These are phyloP conservation scores for Paecilomyces fulvus DNA, from an alignment of 2,329 filamentous ascomycete species.

Conservation along the genomic window DNA sequence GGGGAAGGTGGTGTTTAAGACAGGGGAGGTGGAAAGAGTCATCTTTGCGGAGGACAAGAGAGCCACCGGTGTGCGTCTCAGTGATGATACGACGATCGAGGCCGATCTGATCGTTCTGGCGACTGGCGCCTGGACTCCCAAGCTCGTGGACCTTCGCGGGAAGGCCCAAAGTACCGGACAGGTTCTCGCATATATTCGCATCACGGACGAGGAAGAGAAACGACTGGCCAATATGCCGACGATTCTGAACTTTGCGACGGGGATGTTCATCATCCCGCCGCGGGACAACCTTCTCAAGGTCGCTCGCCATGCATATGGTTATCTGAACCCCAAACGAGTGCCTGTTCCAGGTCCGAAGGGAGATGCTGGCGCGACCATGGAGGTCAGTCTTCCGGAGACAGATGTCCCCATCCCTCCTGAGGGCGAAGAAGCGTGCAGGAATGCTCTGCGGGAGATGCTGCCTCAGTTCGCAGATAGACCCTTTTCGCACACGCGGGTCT, in stretches of 20 bases:
- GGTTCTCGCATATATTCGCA: conserved; percentile 64
- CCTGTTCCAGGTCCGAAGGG: conserved; percentile 14
- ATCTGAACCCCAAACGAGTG: conserved; percentile 38
- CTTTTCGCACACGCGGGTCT: conserved; percentile 56
- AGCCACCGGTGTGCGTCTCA: conserved; percentile 44
- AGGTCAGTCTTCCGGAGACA: conserved; percentile 32
- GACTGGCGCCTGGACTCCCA: conserved; percentile 77
- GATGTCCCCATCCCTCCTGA: conserved; percentile 41
- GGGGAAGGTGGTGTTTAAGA: conserved; percentile 26
- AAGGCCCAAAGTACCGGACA: conserved; percentile 76
- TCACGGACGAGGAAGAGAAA: conserved; percentile 63
- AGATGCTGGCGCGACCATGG: conserved; percentile 19
- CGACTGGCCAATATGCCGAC: conserved; percentile 60
- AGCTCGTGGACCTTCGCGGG: conserved; percentile 68
- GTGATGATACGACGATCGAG: conserved; percentile 41
- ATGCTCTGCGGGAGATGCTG: conserved; percentile 53
- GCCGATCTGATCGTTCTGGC: conserved; percentile 73
- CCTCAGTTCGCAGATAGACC: conserved; percentile 52
- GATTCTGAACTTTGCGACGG: conserved; percentile 39
- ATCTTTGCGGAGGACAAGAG: conserved; percentile 16
- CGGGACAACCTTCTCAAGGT: conserved; percentile 55
- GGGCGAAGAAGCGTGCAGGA: conserved; percentile 53
- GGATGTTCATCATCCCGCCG: conserved; percentile 50
- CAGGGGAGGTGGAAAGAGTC: conserved; percentile 28
- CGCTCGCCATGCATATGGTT: conserved; percentile 62